These are phyloP conservation scores for Sordaria brevicollis DNA, from an alignment of 495 filamentous ascomycete species.

Conservation along the genomic window DNA sequence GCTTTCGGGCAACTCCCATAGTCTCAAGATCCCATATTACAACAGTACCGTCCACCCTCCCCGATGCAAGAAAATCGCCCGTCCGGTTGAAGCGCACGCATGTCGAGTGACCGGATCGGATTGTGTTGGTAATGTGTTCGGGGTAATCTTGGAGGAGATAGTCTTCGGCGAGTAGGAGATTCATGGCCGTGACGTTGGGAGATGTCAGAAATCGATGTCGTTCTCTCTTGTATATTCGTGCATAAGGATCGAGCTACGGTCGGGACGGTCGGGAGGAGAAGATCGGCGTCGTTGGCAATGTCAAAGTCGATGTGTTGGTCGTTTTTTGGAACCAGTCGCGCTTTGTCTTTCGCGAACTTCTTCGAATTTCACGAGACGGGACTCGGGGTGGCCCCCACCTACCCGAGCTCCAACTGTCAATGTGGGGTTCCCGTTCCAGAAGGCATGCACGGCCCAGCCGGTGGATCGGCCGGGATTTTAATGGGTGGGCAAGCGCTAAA, in stretches of 20 bases:
- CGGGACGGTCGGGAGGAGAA: background rate
- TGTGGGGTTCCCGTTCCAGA: background rate
- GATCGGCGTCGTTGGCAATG: background rate
- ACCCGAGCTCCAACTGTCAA: background rate
- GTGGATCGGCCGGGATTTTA: background rate
- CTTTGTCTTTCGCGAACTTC: background rate
- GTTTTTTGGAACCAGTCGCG: background rate
- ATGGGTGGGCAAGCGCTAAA: background rate
- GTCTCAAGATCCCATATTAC: slow-evolving; percentile 97
- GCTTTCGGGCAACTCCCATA: slow-evolving; percentile 85
- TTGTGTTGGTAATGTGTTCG: slow-evolving; percentile 72
- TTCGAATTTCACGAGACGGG: background rate
- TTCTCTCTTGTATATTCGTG: slow-evolving; percentile 4
- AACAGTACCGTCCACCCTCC: slow-evolving; percentile 85
- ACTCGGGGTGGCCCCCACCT: background rate
- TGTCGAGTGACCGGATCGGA: slow-evolving; percentile 60
- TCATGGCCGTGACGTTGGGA: slow-evolving; percentile 25
- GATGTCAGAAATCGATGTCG: background rate
- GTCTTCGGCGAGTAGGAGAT: slow-evolving; percentile 41
- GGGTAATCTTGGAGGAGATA: slow-evolving; percentile 89
- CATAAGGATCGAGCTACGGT: background rate
- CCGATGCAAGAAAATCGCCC: slow-evolving; percentile 88
- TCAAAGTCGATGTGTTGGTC: background rate
- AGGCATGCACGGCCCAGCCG: background rate
- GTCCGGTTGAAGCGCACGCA: slow-evolving; percentile 82